These are phyloP conservation scores for Tetraselmis striata DNA, from an alignment of 139 green algal genomes.

Conservation along the genomic window DNA sequence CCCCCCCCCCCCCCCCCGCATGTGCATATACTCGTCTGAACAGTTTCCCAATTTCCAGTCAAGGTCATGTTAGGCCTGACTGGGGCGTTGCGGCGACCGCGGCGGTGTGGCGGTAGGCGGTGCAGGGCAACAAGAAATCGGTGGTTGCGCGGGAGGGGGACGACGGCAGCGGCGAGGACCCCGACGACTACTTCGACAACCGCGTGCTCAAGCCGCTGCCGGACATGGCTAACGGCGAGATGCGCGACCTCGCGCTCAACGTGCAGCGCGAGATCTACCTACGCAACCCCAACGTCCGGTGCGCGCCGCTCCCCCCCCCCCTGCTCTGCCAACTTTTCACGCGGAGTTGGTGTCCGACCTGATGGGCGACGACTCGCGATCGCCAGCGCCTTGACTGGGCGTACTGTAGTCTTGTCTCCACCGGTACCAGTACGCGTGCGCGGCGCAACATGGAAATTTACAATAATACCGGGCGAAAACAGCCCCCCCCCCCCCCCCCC, in stretches of 20 bases:
- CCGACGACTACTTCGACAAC: conserved; percentile 31
- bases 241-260: conserved; percentile 37
- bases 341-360: no score
- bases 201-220: conserved; percentile 51
- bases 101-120: background rate
- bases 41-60: no score
- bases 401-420: no score
- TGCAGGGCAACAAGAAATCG: background rate
- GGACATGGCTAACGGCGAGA: conserved; percentile 37
- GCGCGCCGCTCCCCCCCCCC: background rate
- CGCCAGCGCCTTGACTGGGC: no score
- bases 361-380: no score
- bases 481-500: no score
- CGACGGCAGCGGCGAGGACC: conserved; percentile 15
- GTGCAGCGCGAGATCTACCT: conserved; percentile 54
- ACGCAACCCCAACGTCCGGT: conserved; percentile 36
- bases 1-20: no score
- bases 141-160: background rate
- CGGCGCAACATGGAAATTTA: no score
- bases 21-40: no score
- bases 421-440: no score
- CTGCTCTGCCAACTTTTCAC: background rate
- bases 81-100: background rate
- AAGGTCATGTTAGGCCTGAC: no score
- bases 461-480: no score